phyloP scores from a whole-genome alignment of 441 rosid genomes.

The Syzygium syzygioides region DNA sequence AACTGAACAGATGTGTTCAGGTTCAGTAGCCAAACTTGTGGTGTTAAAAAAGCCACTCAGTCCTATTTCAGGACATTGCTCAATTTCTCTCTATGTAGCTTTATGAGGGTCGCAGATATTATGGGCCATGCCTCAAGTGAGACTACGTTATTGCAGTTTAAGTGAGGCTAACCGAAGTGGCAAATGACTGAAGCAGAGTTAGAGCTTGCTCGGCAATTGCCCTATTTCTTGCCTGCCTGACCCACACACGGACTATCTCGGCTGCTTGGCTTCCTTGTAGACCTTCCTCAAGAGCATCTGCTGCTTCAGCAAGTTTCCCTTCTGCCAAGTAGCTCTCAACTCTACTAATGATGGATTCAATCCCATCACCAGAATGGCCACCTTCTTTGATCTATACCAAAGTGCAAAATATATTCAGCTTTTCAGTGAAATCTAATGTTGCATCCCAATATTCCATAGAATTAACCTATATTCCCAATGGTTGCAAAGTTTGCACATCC shows the following conservation, averaged over 20 bases:
- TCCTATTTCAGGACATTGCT: not conserved
- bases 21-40: not conserved
- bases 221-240: slow-evolving; percentile 59
- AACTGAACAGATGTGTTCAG: not conserved
- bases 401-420: not conserved
- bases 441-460: not conserved
- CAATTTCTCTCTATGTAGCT: not conserved
- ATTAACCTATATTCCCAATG: not conserved
- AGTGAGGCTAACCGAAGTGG: slow-evolving; percentile 70
- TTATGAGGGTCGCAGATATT: not conserved
- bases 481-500: not conserved
- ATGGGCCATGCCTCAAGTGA: not conserved
- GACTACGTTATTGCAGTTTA: slow-evolving; percentile 11
- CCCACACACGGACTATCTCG: slow-evolving; percentile 67
- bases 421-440: not conserved
- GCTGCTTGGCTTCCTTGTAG: slow-evolving; percentile 82
- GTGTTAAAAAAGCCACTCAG: not conserved
- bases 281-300: slow-evolving; percentile 78
- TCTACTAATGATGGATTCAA: slow-evolving; percentile 61
- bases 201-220: slow-evolving; percentile 94
- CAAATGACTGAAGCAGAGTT: slow-evolving; percentile 74
- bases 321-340: slow-evolving; percentile 72
- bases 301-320: slow-evolving; percentile 91
- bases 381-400: slow-evolving; percentile 56
- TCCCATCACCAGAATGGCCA: slow-evolving; percentile 58